A percentile compares a stretch with the other conserved stretches of the same genome.
phyloP scores from a whole-genome alignment of 2,329 filamentous ascomycete species.

The Colletotrichum acutatum region DNA sequence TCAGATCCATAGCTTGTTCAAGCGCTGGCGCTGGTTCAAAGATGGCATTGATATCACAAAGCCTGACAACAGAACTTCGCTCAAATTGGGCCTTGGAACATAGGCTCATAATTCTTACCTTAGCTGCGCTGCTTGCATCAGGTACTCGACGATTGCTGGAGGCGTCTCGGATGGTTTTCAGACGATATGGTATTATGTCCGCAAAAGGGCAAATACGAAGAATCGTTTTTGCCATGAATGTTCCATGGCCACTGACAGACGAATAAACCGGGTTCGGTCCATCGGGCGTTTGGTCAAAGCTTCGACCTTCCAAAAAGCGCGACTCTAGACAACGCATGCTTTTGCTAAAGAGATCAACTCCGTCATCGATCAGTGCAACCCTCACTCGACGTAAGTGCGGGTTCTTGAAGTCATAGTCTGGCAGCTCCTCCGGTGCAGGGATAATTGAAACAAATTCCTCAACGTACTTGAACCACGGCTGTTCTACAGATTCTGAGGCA shows the following conservation, averaged over 20 bases:
- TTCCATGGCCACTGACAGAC: constrained; percentile 41
- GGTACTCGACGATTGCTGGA: background rate
- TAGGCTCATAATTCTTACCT: background rate
- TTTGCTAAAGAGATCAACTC: constrained; percentile 43
- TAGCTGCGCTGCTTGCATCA: background rate
- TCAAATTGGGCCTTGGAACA: background rate
- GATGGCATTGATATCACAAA: background rate
- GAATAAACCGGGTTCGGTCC: constrained; percentile 41
- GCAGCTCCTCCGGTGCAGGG: background rate
- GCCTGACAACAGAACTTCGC: background rate
- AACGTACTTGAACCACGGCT: background rate
- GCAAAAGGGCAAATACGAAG: constrained; percentile 40
- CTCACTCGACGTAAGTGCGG: constrained; percentile 32
- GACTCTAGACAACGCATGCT: constrained; percentile 34
- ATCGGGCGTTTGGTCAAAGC: constrained; percentile 38
- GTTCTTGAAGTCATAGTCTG: background rate
- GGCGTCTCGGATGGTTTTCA: constrained; percentile 32
- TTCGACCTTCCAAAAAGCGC: constrained; percentile 41
- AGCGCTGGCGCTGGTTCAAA: too few relatives aligned
- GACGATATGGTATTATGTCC: constrained; percentile 39
- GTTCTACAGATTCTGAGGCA: background rate
- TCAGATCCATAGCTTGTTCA: background rate
- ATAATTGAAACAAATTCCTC: background rate
- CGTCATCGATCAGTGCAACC: constrained; percentile 52
- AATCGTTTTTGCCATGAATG: constrained; percentile 43